Evolutionary conservation across 1,284 basidiomycete genomes (phyloP), one percentile per base, ranked within the genome.

Genomic region (Fistulinella staudtii): DNA sequence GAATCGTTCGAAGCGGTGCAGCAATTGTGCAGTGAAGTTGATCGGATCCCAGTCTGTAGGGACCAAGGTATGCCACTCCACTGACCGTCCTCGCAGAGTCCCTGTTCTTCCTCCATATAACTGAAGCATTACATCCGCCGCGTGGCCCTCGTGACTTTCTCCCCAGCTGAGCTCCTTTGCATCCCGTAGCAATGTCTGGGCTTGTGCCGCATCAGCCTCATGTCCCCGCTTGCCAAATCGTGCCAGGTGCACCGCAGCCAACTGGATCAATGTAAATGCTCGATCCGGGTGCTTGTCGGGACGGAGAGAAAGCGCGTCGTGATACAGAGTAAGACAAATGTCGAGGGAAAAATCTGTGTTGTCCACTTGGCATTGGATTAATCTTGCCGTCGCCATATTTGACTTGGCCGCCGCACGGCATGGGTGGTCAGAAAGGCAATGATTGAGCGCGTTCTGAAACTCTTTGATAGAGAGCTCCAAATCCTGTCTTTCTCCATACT

Each of bases 311-410:
- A 50, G 41, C n/a, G 47, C 41, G 8, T 38, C 9, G 5, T n/a
- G 27, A 13, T 45, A 53, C 8, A 53, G 23, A 0, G 22, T 11
- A 10, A 55, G 15, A 1, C 45, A 15, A 13, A 35, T n/a, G 2
- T 53, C 43, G 6, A 53, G 17, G 8, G 31, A 39, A 4, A 1
- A 13, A 22, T 29, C 10, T 2, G 20, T 5, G 18, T 18, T 18
- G 5, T 33, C 17, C 8, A 25, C 27, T 3, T 23, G 41, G 11
- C 17, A 46, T 2, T 13, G 23, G 11, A 34, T 39, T 13, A 37
- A 38, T 10, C 37, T 36, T 18, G 46, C 51, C 17, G 25, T 49
- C 1, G 51, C 53, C 22, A 46, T 15, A 31, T 55, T 46, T 21
- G 39, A 30, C 8, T 40, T 29, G 8, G 46, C 43, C n/a, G 27